These are phyloP conservation scores for Xylaria scruposa DNA, from an alignment of 495 filamentous ascomycete species.

Conservation along the genomic window DNA sequence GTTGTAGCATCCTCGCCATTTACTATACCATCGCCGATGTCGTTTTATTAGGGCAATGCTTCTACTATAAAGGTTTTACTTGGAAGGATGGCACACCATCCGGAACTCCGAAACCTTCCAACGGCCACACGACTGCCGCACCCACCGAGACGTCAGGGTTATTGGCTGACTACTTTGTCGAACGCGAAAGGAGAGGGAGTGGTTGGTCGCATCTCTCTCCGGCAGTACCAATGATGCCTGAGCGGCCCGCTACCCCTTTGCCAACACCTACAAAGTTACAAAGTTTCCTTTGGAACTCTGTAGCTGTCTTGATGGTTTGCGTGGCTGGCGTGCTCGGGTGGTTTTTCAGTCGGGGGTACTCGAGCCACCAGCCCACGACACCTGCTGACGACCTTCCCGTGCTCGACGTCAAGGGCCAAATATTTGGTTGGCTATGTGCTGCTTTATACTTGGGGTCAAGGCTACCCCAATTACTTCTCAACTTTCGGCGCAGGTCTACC, in stretches of 20 bases:
- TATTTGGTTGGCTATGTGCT: conserved; percentile 88
- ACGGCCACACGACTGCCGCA: conserved; percentile 31
- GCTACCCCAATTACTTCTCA: conserved; percentile 87
- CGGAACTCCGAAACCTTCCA: conserved; percentile 33
- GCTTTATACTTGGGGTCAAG: conserved; percentile 86
- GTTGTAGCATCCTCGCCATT: conserved; percentile 72
- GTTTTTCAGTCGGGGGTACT: conserved; percentile 67
- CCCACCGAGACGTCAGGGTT: conserved; percentile 53
- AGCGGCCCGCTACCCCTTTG: conserved; percentile 40
- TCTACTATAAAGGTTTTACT: conserved; percentile 90
- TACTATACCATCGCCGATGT: conserved; percentile 97
- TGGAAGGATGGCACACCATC: conserved; percentile 60
- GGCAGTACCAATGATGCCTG: conserved; percentile 69
- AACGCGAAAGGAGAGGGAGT: conserved; percentile 54
- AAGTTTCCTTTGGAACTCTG: conserved; percentile 70
- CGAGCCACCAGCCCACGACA: conserved; percentile 29
- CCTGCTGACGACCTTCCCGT: conserved; percentile 47
- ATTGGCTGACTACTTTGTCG: conserved; percentile 34
- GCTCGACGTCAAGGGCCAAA: conserved; percentile 79
- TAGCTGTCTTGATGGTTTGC: conserved; percentile 78
- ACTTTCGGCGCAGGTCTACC: conserved; percentile 86
- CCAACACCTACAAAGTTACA: conserved; percentile 58
- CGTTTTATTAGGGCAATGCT: conserved; percentile 84
- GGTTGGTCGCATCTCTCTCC: conserved; percentile 76
- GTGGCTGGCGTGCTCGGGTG: conserved; percentile 83